Evolutionary conservation across 1,284 basidiomycete genomes (phyloP).

Genomic region (Tilletia indica): DNA sequence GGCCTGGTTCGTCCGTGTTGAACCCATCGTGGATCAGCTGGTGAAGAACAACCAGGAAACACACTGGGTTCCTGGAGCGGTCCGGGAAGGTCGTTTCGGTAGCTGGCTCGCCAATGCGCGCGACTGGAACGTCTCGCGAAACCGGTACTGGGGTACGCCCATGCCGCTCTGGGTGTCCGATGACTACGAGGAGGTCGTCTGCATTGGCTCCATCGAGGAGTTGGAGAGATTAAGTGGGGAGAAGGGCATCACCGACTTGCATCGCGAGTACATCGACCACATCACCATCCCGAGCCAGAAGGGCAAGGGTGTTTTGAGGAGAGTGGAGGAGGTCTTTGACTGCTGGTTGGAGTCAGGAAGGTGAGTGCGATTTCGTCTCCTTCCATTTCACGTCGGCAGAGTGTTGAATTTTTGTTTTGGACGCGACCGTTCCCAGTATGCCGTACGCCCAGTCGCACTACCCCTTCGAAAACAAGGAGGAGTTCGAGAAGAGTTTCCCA

Average conservation of each 20-base stretch:
- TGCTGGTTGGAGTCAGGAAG: constrained; percentile 99
- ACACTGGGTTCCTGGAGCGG: constrained; percentile 86
- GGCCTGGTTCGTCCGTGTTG: constrained; percentile 91
- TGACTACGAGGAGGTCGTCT: constrained; percentile 88
- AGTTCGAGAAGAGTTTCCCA: constrained; percentile 77
- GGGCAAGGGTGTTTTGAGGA: constrained; percentile 82
- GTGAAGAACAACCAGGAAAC: constrained; percentile 88
- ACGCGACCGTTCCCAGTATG: constrained; percentile 67
- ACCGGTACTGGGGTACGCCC: constrained; percentile 98
- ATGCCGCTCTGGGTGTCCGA: constrained; percentile 95
- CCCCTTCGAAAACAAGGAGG: constrained; percentile 94
- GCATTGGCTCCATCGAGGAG: constrained; percentile 82
- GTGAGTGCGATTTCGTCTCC: not conserved
- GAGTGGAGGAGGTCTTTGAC: constrained; percentile 96
- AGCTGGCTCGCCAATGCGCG: constrained; percentile 96
- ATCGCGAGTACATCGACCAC: constrained; percentile 90
- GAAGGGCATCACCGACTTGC: constrained; percentile 83
- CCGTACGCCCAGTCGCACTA: constrained; percentile 97
- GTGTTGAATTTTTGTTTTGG: not conserved
- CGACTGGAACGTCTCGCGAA: constrained; percentile 99
- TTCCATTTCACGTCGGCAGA: not conserved
- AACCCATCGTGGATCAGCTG: constrained; percentile 77
- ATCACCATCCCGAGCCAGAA: constrained; percentile 91
- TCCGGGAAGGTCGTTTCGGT: constrained; percentile 90
- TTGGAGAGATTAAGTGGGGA: constrained; percentile 83